These are phyloP conservation scores for Epichloe sp. DNA, from an alignment of 2,329 filamentous ascomycete genomes.

Conservation along the genomic window DNA sequence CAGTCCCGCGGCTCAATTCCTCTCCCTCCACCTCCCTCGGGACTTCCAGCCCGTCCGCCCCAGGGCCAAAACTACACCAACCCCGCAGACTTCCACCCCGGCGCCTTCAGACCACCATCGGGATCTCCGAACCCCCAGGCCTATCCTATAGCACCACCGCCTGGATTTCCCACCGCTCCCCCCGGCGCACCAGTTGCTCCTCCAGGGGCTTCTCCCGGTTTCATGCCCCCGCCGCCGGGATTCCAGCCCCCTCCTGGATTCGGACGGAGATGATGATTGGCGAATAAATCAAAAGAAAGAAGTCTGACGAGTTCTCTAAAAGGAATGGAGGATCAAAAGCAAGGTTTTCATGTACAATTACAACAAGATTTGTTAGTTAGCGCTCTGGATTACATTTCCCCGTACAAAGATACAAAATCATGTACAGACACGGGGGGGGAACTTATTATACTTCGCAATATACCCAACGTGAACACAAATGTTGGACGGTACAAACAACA, in stretches of 20 bases:
- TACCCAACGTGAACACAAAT: too few species aligned
- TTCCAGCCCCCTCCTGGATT: constrained; percentile 35
- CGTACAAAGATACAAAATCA: not conserved
- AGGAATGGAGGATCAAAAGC: not conserved
- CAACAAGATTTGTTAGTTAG: not conserved
- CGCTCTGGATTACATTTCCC: not conserved
- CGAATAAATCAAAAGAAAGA: not conserved
- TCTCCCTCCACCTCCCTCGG: constrained; percentile 37
- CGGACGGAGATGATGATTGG: constrained; percentile 14
- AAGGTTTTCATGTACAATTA: not conserved
- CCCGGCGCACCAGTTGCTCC: constrained; percentile 18
- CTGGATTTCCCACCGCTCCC: constrained; percentile 26
- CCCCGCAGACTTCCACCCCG: constrained; percentile 35
- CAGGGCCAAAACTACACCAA: constrained; percentile 33
- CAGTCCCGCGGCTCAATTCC: constrained; percentile 18
- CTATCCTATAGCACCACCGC: constrained; percentile 27
- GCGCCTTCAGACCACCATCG: constrained; percentile 25
- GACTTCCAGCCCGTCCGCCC: constrained; percentile 36
- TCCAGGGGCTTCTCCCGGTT: constrained; percentile 29
- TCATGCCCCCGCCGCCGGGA: constrained; percentile 28
- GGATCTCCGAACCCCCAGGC: constrained; percentile 26
- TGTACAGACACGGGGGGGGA: not conserved
- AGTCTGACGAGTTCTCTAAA: not conserved
- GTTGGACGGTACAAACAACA: too few species aligned
- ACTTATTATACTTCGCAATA: too few species aligned